Conservation (phyloP, 352 stramenopile genomes). For the Globisporangium megalacanthum region DNA sequence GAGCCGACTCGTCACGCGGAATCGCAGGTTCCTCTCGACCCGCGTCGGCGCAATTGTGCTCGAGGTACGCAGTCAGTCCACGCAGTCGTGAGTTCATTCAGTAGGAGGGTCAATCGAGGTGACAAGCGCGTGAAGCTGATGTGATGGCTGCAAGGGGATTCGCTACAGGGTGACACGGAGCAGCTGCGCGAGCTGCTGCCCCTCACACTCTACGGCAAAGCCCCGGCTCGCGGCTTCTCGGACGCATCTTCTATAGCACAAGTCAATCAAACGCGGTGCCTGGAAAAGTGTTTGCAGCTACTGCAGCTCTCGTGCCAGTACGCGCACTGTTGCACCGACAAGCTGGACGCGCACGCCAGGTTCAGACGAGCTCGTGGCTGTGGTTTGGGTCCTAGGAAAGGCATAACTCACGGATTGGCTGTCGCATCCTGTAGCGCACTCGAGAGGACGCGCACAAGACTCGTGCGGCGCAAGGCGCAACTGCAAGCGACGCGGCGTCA, state of each 20-base stretch:
- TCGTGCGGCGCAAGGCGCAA: conserved; percentile 4
- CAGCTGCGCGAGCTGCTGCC: conserved; percentile 31
- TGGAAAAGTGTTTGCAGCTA: conserved; percentile 26
- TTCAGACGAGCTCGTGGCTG: conserved; percentile 5
- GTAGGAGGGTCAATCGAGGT: neutral
- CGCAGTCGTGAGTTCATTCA: too few relatives aligned
- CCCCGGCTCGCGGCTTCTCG: neutral
- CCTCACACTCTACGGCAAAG: conserved; percentile 27
- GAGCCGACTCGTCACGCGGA: conserved; percentile 3
- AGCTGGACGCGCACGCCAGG: conserved; percentile 30
- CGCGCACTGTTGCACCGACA: conserved; percentile 28
- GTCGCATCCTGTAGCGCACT: neutral
- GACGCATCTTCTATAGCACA: neutral
- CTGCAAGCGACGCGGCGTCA: conserved; percentile 7
- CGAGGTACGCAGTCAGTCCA: conserved; percentile 1
- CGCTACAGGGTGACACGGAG: conserved; percentile 15
- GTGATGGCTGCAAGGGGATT: neutral
- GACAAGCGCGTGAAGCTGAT: too few relatives aligned
- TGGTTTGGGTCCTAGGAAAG: too few relatives aligned
- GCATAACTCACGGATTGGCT: neutral
- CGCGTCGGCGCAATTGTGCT: conserved; percentile 14
- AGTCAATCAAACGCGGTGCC: neutral
- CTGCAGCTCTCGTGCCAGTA: conserved; percentile 70
- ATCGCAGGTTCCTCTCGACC: conserved; percentile 7
- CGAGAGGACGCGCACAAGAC: conserved; percentile 6